Evolutionary conservation across 441 rosid genomes (phyloP).

Genomic region (Capsella rubella): DNA sequence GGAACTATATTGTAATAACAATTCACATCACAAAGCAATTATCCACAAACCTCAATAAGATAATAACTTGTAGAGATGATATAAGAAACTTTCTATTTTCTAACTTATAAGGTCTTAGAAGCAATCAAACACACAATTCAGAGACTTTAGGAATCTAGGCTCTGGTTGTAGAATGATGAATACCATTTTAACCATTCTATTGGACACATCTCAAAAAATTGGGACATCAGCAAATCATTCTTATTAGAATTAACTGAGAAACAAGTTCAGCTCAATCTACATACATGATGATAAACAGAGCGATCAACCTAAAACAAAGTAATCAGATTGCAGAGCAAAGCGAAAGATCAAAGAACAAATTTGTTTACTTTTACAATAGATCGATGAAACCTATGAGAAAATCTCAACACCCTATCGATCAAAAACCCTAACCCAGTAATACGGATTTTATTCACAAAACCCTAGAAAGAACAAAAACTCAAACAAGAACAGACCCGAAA

Average conservation of each 20-base stretch:
- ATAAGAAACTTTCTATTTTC: background rate
- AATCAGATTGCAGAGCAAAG: background rate
- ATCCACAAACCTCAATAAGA: background rate
- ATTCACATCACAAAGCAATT: conserved; percentile 14
- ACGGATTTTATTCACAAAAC: conserved; percentile 18
- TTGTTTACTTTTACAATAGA: background rate
- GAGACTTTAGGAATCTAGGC: background rate
- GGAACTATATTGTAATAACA: conserved; percentile 79
- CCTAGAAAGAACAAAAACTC: conserved; percentile 12
- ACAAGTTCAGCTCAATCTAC: conserved; percentile 16
- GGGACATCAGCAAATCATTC: background rate
- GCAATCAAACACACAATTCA: background rate
- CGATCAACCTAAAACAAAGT: background rate
- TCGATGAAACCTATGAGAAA: conserved; percentile 21
- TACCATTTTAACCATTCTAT: background rate
- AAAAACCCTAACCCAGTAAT: conserved; percentile 24
- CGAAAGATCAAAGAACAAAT: background rate
- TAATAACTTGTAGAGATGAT: background rate
- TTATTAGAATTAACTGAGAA: background rate
- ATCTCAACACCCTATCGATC: background rate
- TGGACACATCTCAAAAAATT: conserved; percentile 13
- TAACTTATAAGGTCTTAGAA: background rate
- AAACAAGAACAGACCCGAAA: conserved; percentile 18
- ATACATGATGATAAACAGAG: background rate
- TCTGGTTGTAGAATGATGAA: background rate